Conservation (phyloP, 129 eudicot genomes). For the Saussurea involucrata region DNA sequence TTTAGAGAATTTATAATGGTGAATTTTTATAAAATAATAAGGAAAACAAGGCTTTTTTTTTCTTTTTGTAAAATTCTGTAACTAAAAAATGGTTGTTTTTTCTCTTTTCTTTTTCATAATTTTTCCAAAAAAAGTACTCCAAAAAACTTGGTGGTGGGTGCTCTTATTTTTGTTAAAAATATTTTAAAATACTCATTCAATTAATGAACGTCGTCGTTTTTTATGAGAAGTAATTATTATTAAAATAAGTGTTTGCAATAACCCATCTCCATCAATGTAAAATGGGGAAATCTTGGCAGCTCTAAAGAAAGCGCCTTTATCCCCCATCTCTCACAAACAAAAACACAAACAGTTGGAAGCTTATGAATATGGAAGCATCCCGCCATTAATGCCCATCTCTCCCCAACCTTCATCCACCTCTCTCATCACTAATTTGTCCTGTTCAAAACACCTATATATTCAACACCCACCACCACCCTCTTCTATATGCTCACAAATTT, state of each 20-base stretch:
- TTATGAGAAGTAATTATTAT: background rate
- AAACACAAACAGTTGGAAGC: constrained; percentile 19
- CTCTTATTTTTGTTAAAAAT: no score
- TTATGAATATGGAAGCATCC: constrained; percentile 11
- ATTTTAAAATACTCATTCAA: background rate
- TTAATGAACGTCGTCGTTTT: background rate
- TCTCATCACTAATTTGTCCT: background rate
- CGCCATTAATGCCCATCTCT: constrained; percentile 35
- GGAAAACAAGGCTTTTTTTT: no score
- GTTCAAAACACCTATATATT: background rate
- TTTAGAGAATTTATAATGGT: no score
- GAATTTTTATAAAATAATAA: no score
- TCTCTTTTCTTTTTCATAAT: no score
- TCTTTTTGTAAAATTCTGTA: no score
- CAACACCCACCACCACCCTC: constrained; percentile 2
- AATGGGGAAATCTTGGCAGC: constrained; percentile 11
- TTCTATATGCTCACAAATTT: constrained; percentile 20
- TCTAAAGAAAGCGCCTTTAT: background rate
- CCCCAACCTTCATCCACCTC: constrained; percentile 34
- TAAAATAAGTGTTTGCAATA: background rate
- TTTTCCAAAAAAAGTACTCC: background rate
- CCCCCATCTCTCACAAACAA: background rate
- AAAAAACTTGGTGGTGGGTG: no score
- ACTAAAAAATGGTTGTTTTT: background rate
- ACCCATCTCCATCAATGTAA: constrained; percentile 27